Evolutionary conservation across 2,329 filamentous ascomycete genomes (phyloP).

Genomic region (Botryosphaeria dothidea): DNA sequence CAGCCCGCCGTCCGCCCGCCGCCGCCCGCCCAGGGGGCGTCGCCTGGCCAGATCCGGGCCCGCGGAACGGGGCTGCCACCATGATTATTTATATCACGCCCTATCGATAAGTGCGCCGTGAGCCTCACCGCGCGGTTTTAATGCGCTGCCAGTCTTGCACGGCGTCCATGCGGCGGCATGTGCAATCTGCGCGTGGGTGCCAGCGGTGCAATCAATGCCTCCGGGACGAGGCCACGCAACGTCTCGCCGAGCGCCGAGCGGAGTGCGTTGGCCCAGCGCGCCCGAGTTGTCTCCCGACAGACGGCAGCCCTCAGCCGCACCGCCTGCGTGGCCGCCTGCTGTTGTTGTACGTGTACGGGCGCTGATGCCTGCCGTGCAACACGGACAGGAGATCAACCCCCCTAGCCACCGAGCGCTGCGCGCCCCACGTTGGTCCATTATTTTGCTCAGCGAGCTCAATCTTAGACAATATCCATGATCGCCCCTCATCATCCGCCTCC

Average conservation of each 20-base stretch:
- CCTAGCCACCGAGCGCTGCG: background rate
- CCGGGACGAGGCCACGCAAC: background rate
- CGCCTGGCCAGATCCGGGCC: constrained; percentile 8
- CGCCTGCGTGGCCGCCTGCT: background rate
- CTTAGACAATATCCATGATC: constrained; percentile 13
- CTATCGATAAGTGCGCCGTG: background rate
- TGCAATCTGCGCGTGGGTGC: background rate
- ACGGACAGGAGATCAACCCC: background rate
- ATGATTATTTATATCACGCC: constrained; percentile 11
- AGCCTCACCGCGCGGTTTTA: background rate
- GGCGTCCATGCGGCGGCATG: background rate
- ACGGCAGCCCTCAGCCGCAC: background rate
- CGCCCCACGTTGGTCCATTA: constrained; percentile 4
- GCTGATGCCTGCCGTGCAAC: background rate
- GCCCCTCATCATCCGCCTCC: background rate
- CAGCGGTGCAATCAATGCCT: background rate
- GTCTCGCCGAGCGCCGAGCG: background rate
- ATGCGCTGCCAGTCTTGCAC: background rate
- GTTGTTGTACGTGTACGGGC: background rate
- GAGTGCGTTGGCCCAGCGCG: background rate
- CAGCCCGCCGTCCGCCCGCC: background rate
- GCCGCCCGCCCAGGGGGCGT: background rate
- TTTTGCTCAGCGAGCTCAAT: constrained; percentile 11
- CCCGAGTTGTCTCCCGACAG: constrained; percentile 3
- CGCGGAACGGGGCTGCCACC: background rate